A percentile compares a stretch with the other conserved stretches of the same genome.
phyloP scores from a whole-genome alignment of 2,329 filamentous ascomycete species.

The Claviceps fusiformis region DNA sequence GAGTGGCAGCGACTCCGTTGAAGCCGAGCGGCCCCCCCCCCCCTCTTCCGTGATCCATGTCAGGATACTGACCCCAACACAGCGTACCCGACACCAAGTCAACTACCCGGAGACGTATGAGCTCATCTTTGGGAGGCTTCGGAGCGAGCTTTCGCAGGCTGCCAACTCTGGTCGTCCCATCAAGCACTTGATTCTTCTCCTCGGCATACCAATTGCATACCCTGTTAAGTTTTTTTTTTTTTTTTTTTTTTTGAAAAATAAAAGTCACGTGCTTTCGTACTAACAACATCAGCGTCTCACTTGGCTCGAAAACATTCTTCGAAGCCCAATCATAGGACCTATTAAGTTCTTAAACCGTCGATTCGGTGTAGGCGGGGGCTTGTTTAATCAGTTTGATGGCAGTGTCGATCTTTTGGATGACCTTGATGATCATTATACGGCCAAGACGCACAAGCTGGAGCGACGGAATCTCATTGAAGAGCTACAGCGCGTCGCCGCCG shows the following conservation, averaged over 20 bases:
- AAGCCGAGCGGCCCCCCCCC: neutral
- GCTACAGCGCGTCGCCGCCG: constrained; percentile 69
- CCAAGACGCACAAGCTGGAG: constrained; percentile 80
- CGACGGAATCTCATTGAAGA: constrained; percentile 65
- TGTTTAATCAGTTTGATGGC: constrained; percentile 93
- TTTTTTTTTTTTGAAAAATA: no score
- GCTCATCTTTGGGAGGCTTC: constrained; percentile 62
- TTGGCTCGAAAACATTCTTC: constrained; percentile 91
- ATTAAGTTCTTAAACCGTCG: constrained; percentile 82
- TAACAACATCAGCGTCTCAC: constrained; percentile 52
- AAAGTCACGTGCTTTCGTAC: neutral
- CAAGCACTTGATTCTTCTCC: constrained; percentile 73
- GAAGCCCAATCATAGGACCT: constrained; percentile 73
- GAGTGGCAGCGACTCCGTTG: constrained; percentile 14
- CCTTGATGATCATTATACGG: constrained; percentile 92
- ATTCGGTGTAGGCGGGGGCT: constrained; percentile 68
- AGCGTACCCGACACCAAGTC: constrained; percentile 80
- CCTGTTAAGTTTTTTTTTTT: constrained; percentile 44
- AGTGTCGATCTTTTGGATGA: constrained; percentile 87
- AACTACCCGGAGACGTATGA: constrained; percentile 91
- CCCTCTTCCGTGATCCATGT: no score
- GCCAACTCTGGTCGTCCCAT: constrained; percentile 59
- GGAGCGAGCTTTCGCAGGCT: constrained; percentile 57
- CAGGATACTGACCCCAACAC: neutral
- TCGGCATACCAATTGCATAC: constrained; percentile 80